Conservation (phyloP, 495 filamentous ascomycete genomes). For the Penicillium odoratum region DNA sequence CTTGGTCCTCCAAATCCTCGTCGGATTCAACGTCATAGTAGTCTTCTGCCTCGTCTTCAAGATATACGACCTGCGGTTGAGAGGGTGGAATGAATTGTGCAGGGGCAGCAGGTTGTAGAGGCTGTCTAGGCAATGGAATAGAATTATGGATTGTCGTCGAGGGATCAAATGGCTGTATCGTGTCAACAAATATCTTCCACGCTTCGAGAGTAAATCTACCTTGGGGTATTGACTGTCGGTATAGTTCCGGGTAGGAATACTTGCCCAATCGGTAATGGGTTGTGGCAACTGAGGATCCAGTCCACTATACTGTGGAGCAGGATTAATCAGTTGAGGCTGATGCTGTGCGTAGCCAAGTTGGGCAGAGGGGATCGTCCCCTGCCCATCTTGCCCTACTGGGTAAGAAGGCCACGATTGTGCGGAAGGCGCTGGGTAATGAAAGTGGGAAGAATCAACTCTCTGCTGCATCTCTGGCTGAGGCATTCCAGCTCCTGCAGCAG, state of each 20-base stretch:
- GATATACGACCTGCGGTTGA: slow-evolving; percentile 28
- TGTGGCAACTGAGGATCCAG: slow-evolving; percentile 8
- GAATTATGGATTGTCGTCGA: slow-evolving; percentile 14
- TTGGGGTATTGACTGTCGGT: slow-evolving; percentile 6
- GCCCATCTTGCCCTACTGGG: background rate
- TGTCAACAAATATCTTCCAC: background rate
- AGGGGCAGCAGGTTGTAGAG: slow-evolving; percentile 4
- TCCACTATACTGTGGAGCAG: background rate
- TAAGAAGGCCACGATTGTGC: background rate
- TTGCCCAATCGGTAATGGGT: slow-evolving; percentile 15
- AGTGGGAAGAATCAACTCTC: slow-evolving; percentile 11
- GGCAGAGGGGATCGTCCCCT: background rate
- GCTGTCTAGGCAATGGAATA: slow-evolving; percentile 9
- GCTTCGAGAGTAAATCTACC: slow-evolving; percentile 1
- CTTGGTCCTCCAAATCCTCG: slow-evolving; percentile 60
- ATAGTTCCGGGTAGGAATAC: slow-evolving; percentile 3
- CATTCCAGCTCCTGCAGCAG: background rate
- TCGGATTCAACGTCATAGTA: slow-evolving; percentile 67
- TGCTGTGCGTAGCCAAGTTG: background rate
- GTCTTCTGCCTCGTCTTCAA: slow-evolving; percentile 57
- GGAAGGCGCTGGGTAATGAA: slow-evolving; percentile 23
- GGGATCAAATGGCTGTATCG: background rate
- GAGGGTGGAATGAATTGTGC: slow-evolving; percentile 12
- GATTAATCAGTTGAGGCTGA: background rate
- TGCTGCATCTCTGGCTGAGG: background rate